A percentile compares a stretch with the other conserved stretches of the same genome.
These are phyloP conservation scores for Leccinellum rugosiceps DNA, from an alignment of 768 basidiomycete genomes.

Conservation along the genomic window DNA sequence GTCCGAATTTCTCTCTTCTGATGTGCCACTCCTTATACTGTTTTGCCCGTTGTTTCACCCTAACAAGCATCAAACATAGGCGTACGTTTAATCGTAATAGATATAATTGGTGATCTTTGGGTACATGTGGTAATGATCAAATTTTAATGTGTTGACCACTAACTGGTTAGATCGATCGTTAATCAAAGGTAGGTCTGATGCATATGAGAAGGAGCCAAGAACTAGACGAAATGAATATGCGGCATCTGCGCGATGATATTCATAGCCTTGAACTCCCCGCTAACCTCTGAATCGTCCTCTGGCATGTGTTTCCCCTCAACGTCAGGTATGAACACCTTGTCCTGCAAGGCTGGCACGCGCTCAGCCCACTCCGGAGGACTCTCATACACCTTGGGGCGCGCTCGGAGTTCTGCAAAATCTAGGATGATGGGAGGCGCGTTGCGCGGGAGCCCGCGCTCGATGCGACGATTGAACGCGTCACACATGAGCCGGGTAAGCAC, in stretches of 20 bases:
- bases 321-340: constrained; percentile 3
- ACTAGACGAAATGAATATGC: constrained; percentile 7
- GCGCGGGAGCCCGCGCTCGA: constrained; percentile 6
- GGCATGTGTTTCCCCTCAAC: background rate
- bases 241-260: constrained; percentile 11
- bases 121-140: background rate
- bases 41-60: constrained; percentile 2
- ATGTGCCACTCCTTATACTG: constrained; percentile 5
- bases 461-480: constrained; percentile 11
- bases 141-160: background rate
- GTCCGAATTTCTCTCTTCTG: background rate
- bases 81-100: constrained; percentile 19
- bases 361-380: background rate
- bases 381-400: constrained; percentile 11
- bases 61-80: constrained; percentile 9
- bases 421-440: constrained; percentile 9
- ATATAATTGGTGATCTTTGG: constrained; percentile 19
- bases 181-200: background rate
- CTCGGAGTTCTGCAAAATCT: constrained; percentile 8
- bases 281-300: constrained; percentile 3
- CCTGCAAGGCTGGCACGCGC: background rate
- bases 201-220: background rate
- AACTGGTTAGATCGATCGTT: background rate
- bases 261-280: constrained; percentile 8
- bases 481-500: constrained; percentile 11